Conservation (phyloP, 2,329 filamentous ascomycete genomes). For the Phialophora expanda region DNA sequence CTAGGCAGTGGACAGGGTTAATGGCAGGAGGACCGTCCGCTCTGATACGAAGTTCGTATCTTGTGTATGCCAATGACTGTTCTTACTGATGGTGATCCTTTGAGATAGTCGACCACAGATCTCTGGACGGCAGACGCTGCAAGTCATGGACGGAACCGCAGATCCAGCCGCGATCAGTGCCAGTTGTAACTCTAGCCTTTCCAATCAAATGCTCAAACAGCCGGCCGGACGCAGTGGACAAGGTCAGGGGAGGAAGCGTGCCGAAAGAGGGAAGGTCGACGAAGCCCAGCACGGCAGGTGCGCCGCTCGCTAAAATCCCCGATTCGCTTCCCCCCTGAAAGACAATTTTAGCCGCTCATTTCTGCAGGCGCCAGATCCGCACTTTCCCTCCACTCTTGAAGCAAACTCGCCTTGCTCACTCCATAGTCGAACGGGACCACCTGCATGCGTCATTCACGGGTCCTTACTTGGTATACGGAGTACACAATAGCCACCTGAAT, state of each 20-base stretch:
- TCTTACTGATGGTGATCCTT: not conserved
- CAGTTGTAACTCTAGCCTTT: not conserved
- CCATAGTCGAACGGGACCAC: not conserved
- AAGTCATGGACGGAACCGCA: not conserved
- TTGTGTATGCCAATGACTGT: not conserved
- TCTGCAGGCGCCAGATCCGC: constrained; percentile 22
- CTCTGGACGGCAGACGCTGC: not conserved
- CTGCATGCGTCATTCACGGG: not conserved
- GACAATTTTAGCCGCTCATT: constrained; percentile 22
- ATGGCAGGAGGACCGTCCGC: not conserved
- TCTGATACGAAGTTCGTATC: not conserved
- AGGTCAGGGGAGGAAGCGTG: not conserved
- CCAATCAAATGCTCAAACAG: constrained; percentile 2
- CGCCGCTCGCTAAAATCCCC: not conserved
- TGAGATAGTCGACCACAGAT: not conserved
- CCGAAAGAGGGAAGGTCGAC: not conserved
- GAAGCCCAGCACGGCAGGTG: not conserved
- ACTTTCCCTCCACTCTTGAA: not conserved
- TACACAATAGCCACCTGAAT: not conserved
- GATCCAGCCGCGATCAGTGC: not conserved
- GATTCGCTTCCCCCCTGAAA: constrained; percentile 12
- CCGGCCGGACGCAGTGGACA: not conserved
- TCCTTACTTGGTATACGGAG: not conserved
- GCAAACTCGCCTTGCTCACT: too few relatives aligned
- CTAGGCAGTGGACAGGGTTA: not conserved